Evolutionary conservation across 441 rosid genomes (phyloP).

Genomic region (Erysimum cheiri): DNA sequence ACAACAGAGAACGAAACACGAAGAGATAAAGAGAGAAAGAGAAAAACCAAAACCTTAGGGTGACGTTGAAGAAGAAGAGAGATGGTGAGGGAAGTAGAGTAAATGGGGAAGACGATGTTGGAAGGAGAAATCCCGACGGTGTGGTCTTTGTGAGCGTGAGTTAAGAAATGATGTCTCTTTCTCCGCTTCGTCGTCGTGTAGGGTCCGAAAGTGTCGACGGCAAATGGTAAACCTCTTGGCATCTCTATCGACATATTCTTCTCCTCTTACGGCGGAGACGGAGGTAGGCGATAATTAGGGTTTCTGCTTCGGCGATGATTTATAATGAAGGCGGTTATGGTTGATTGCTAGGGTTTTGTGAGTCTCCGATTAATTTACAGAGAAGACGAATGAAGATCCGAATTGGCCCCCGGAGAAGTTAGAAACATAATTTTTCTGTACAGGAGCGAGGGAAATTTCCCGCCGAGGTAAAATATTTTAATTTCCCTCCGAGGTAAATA

Average conservation of each 20-base stretch:
- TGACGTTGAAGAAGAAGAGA: slow-evolving; percentile 60
- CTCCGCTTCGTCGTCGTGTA: slow-evolving; percentile 62
- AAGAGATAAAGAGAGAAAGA: not conserved
- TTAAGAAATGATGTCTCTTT: slow-evolving; percentile 82
- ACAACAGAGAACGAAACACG: not conserved
- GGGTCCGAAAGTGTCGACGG: slow-evolving; percentile 78
- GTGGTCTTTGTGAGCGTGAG: slow-evolving; percentile 89
- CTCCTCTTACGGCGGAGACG: not conserved
- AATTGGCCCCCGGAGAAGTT: too few relatives aligned
- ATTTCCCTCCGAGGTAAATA: too few relatives aligned
- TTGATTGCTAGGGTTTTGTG: not conserved
- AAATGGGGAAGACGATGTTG: slow-evolving; percentile 62
- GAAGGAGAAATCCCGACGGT: slow-evolving; percentile 61
- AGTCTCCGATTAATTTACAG: not conserved
- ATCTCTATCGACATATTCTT: slow-evolving; percentile 70
- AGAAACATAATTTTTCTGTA: too few relatives aligned
- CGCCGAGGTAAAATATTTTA: too few relatives aligned
- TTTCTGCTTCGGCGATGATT: not conserved
- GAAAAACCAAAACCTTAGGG: slow-evolving; percentile 65
- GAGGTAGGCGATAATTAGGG: not conserved
- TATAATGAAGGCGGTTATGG: not conserved
- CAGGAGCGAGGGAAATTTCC: too few relatives aligned
- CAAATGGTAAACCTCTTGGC: slow-evolving; percentile 86
- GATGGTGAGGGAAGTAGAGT: slow-evolving; percentile 68
- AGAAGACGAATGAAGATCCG: too few relatives aligned